Percentiles rank a stretch among this genome's conserved stretches.
Evolutionary conservation across 1,284 basidiomycete genomes (phyloP).

Genomic region (Ceratobasidium sp.): DNA sequence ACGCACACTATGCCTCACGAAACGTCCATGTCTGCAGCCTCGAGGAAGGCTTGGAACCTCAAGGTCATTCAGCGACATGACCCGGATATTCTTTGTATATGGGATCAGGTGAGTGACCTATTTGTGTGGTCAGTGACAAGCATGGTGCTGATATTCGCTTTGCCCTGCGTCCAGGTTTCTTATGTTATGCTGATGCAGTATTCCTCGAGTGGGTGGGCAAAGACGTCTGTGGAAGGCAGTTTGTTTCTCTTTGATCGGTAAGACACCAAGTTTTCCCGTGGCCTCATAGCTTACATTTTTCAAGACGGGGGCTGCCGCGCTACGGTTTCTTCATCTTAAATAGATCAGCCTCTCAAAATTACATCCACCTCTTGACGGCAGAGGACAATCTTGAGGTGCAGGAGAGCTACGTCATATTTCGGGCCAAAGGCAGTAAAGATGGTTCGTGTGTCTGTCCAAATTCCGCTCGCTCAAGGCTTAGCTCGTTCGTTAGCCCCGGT

Average conservation of each 20-base stretch:
- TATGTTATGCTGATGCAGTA: conserved; percentile 54
- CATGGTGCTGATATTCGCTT: neutral
- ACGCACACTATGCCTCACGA: conserved; percentile 59
- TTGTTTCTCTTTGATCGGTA: conserved; percentile 90
- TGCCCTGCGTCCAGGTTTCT: conserved; percentile 67
- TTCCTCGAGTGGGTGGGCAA: conserved; percentile 66
- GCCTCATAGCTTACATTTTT: neutral
- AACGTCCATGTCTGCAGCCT: conserved; percentile 63
- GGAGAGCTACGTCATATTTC: conserved; percentile 74
- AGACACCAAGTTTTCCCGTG: conserved; percentile 49
- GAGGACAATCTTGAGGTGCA: conserved; percentile 78
- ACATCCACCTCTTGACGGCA: conserved; percentile 77
- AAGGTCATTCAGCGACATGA: conserved; percentile 85
- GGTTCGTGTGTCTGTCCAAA: neutral
- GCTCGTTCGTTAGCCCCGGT: conserved; percentile 9
- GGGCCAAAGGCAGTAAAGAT: conserved; percentile 52
- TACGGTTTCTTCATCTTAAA: conserved; percentile 91
- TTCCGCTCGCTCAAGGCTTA: neutral
- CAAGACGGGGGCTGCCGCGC: conserved; percentile 61
- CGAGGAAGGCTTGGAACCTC: conserved; percentile 66
- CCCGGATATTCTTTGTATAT: conserved; percentile 78
- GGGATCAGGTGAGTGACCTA: conserved; percentile 71
- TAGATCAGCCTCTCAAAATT: conserved; percentile 86
- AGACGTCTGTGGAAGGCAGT: conserved; percentile 85
- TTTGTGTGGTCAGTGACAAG: neutral